Base-by-base conservation (phyloP, 2,329 filamentous ascomycete genomes). In the Aschersonia sp. region DNA sequence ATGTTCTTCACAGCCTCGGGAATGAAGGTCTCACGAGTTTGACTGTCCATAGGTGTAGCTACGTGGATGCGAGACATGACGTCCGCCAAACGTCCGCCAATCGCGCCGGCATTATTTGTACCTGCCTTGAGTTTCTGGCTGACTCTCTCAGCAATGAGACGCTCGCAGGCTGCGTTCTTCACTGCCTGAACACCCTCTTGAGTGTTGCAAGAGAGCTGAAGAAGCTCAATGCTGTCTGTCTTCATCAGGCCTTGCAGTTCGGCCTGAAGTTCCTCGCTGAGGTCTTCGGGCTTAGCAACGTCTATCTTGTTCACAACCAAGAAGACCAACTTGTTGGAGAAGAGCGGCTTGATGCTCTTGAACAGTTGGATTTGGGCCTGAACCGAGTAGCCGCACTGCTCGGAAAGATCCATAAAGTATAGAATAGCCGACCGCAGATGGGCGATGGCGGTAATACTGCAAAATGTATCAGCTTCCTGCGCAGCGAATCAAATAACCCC, bases 241-340 rank as follows among this genome's bases (percentile, higher is more conserved):
- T 92, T 92, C 51, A 92, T 72, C 53, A 98, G 77, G 30, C 78
- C 71, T 61, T 94, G 80, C 42, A 98, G 71, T 60, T 91, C 77
- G 48, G 80, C 78, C 62, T 91, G 84, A 30, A 83, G 80, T 57
- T 86, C 85, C 5, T 79, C 70, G 54, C 92, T 85, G 40, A 98
- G 71, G 61, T 97, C 89, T 60, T 95, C 88, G 1, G 89, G 89
- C 51, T 82, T 79, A 61, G 84, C 80, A 51, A 97, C 79, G 65
- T 98, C 92, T 56, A 96, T 96, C 76, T 98, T 98, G 82, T 98
- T 98, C 69, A 97, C 77, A 49, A 97, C 87, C 50, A 98, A 77
- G 64, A 95, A 97, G 43, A 97, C 91, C 45, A 97, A 77, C 72
- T 97, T 97, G 73, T 97, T 96, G 47, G 89, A 83, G 64, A 98